These are phyloP conservation scores for Luffa aegyptiaca DNA, from an alignment of 306 rosid genomes.

Conservation along the genomic window DNA sequence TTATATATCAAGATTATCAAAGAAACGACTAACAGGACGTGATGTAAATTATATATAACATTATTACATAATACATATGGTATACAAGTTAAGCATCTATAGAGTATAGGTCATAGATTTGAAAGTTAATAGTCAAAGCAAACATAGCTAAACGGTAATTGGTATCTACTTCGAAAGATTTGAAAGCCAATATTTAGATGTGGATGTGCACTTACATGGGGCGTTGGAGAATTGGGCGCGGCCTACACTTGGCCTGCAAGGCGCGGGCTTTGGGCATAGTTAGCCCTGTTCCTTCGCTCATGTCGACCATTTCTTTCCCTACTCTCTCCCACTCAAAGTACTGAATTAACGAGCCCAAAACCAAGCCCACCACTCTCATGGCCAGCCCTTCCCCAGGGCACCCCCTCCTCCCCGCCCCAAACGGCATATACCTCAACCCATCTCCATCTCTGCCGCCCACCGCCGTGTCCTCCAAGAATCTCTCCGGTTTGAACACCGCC, in stretches of 20 bases:
- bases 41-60: too few species aligned
- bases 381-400: conserved; percentile 4
- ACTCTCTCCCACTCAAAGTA: conserved; percentile 3
- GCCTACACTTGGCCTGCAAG: neutral
- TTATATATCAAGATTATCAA: too few species aligned
- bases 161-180: too few species aligned
- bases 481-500: neutral
- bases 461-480: neutral
- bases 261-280: neutral
- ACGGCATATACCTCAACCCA: neutral
- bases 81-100: too few species aligned
- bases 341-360: neutral
- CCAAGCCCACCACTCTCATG: neutral
- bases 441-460: neutral
- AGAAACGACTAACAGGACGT: too few species aligned
- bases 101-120: too few species aligned
- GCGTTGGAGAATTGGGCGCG: neutral
- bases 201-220: neutral
- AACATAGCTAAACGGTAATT: too few species aligned
- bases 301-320: neutral
- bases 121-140: too few species aligned
- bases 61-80: too few species aligned
- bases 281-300: neutral
- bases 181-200: too few species aligned
- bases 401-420: neutral